Conservation (phyloP, 805 yeast genomes). For the Limtongia smithiae region DNA sequence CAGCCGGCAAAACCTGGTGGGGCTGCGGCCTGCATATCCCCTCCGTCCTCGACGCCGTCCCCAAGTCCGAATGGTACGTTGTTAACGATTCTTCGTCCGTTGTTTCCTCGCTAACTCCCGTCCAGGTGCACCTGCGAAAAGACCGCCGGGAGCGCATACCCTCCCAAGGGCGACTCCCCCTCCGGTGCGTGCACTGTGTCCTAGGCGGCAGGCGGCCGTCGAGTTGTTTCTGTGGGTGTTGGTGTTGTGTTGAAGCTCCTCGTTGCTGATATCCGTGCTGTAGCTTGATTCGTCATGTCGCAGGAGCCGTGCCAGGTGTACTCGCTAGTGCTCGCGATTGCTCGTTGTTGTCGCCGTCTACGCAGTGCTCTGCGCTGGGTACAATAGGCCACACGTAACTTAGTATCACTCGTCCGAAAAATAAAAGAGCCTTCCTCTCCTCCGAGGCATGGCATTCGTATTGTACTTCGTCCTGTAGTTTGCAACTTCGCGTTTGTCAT, state of each 20-base stretch:
- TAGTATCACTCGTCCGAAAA: too few species aligned
- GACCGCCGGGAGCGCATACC: conserved; percentile 27
- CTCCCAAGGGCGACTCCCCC: conserved; percentile 27
- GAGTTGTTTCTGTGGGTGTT: background rate
- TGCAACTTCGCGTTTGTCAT: too few species aligned
- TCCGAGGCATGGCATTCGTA: too few species aligned
- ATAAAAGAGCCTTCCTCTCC: too few species aligned
- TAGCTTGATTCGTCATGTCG: too few species aligned
- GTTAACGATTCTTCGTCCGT: background rate
- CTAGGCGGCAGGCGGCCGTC: background rate
- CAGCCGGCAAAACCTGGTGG: conserved; percentile 33
- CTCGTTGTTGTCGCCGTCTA: too few species aligned
- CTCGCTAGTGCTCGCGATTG: too few species aligned
- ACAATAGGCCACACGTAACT: too few species aligned
- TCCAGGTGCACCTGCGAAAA: conserved; percentile 31
- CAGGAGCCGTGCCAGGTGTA: too few species aligned
- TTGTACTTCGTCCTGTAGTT: too few species aligned
- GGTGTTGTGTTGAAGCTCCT: background rate
- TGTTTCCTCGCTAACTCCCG: background rate
- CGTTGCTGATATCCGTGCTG: too few species aligned
- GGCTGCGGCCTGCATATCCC: conserved; percentile 36
- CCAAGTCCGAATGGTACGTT: conserved; percentile 31
- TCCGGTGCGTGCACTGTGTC: conserved; percentile 8
- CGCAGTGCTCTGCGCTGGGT: too few species aligned
- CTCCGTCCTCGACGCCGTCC: conserved; percentile 30